These are phyloP conservation scores for Arctium minus DNA, from an alignment of 129 eudicot genomes.

Conservation along the genomic window DNA sequence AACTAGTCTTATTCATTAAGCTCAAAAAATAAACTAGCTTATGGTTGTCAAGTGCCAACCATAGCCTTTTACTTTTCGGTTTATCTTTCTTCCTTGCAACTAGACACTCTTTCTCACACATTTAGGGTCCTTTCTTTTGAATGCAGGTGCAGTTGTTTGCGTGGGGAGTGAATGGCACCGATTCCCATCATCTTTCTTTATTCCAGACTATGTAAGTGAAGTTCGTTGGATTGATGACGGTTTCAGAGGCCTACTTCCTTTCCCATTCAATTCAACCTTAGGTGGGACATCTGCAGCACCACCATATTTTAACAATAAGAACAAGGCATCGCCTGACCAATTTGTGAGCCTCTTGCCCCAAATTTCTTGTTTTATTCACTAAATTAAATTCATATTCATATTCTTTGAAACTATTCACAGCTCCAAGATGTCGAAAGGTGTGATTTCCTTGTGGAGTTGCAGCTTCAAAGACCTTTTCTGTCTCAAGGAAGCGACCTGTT, in stretches of 20 bases:
- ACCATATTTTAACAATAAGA: conserved; percentile 82
- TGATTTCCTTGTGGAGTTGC: conserved; percentile 84
- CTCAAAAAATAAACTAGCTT: neutral
- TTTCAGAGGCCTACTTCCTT: conserved; percentile 86
- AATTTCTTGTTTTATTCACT: neutral
- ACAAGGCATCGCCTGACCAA: conserved; percentile 81
- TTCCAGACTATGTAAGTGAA: conserved; percentile 77
- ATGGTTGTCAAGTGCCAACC: neutral
- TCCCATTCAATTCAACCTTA: conserved; percentile 80
- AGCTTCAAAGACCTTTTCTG: conserved; percentile 72
- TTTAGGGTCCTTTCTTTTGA: neutral
- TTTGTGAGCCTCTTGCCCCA: conserved; percentile 46
- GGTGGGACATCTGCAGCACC: conserved; percentile 98
- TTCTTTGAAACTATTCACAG: conserved; percentile 34
- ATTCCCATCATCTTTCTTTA: conserved; percentile 86
- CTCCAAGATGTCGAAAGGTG: conserved; percentile 65
- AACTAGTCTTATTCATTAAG: neutral
- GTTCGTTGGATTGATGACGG: conserved; percentile 98
- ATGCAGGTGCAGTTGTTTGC: conserved; percentile 79
- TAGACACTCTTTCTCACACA: neutral
- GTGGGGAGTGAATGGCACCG: conserved; percentile 99
- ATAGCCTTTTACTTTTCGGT: neutral
- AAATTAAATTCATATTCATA: neutral
- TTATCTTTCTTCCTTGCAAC: neutral
- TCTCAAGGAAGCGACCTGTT: conserved; percentile 79